Conservation (phyloP, 2,329 filamentous ascomycete genomes). For the Penicillium psychrosexuale region DNA sequence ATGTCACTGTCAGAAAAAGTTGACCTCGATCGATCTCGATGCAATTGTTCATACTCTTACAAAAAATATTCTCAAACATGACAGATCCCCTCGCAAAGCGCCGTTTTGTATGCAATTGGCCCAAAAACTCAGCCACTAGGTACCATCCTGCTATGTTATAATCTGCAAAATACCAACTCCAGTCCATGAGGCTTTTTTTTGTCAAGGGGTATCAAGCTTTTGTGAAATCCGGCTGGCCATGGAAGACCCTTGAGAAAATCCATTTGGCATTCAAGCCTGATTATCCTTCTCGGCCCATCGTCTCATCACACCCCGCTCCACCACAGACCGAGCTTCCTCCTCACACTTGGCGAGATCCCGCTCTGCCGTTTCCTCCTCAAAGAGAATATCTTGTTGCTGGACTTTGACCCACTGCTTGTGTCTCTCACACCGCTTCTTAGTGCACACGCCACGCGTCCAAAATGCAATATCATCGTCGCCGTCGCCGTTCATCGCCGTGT, state of each 20-base stretch:
- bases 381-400: slow-evolving; percentile 45
- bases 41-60: slow-evolving; percentile 17
- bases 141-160: background rate
- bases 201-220: slow-evolving; percentile 29
- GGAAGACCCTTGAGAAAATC: background rate
- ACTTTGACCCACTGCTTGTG: slow-evolving; percentile 50
- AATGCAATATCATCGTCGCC: slow-evolving; percentile 31
- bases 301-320: slow-evolving; percentile 45
- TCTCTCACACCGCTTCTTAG: slow-evolving; percentile 48
- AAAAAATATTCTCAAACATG: slow-evolving; percentile 8
- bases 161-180: slow-evolving; percentile 27
- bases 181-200: slow-evolving; percentile 16
- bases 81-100: slow-evolving; percentile 16
- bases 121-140: background rate
- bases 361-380: slow-evolving; percentile 42
- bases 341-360: slow-evolving; percentile 41
- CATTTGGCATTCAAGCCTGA: background rate
- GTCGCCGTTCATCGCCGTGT: slow-evolving; percentile 35
- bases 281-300: slow-evolving; percentile 39
- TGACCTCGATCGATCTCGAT: slow-evolving; percentile 11
- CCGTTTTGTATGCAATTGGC: slow-evolving; percentile 21
- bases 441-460: slow-evolving; percentile 44
- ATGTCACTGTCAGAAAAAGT: background rate
- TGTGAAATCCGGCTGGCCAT: background rate
- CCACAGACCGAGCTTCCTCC: slow-evolving; percentile 41